These are phyloP conservation scores for Macrolepiota albuminosa DNA, from an alignment of 768 basidiomycete genomes.

Conservation along the genomic window DNA sequence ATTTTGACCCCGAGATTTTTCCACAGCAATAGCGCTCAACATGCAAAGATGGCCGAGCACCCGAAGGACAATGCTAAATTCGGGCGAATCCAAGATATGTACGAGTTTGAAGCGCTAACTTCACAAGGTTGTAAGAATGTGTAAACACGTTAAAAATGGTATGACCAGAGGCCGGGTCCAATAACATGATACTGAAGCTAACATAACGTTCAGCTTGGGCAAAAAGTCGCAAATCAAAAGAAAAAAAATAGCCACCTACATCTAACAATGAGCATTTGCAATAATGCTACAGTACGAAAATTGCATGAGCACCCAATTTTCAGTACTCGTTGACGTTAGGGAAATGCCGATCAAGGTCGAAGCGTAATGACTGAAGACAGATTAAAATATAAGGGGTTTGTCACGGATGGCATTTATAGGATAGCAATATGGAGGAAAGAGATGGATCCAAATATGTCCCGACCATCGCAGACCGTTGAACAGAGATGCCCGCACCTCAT, in stretches of 20 bases:
- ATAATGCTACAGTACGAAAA: slow-evolving; percentile 11
- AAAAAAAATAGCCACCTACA: slow-evolving; percentile 3
- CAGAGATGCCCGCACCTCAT: neutral
- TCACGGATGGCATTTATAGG: neutral
- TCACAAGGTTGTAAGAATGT: slow-evolving; percentile 9
- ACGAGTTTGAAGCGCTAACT: slow-evolving; percentile 12
- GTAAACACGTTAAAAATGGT: neutral
- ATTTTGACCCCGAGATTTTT: slow-evolving; percentile 12
- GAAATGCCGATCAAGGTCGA: neutral
- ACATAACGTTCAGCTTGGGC: neutral
- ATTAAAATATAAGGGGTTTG: neutral
- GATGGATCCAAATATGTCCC: too few species aligned
- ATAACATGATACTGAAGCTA: slow-evolving; percentile 5
- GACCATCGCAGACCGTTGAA: too few species aligned
- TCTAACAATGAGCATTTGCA: slow-evolving; percentile 8
- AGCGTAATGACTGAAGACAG: neutral
- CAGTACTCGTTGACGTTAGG: neutral
- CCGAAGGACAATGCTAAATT: slow-evolving; percentile 13
- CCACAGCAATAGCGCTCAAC: slow-evolving; percentile 13
- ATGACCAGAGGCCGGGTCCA: slow-evolving; percentile 12
- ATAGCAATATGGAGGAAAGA: neutral
- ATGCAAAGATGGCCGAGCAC: slow-evolving; percentile 16
- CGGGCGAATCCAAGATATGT: neutral
- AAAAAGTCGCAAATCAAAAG: neutral
- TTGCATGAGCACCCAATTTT: neutral